A percentile compares a stretch with the other conserved stretches of the same genome.
Evolutionary conservation across 2,329 filamentous ascomycete species (phyloP).

Genomic region (Fusarium anguioides): DNA sequence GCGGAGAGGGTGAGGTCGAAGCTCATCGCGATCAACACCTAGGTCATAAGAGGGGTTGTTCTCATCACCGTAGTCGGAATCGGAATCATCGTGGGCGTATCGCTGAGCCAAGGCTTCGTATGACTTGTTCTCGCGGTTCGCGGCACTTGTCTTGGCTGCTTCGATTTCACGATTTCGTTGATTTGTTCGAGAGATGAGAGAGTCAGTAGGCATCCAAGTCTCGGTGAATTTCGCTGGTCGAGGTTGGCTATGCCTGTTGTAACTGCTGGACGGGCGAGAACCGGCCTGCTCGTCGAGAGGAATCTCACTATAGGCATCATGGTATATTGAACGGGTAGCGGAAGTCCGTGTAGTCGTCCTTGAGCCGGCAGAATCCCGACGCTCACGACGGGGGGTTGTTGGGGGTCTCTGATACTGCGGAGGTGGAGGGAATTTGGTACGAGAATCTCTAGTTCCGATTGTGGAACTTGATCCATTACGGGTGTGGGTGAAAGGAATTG

Average conservation of each 20-base stretch:
- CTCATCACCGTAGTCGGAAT: slow-evolving; percentile 55
- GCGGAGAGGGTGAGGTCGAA: slow-evolving; percentile 65
- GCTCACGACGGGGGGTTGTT: slow-evolving; percentile 56
- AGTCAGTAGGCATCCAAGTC: slow-evolving; percentile 66
- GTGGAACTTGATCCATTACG: slow-evolving; percentile 72
- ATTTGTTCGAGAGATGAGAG: slow-evolving; percentile 64
- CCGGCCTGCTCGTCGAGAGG: slow-evolving; percentile 56
- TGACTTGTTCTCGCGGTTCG: slow-evolving; percentile 49
- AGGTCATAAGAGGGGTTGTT: slow-evolving; percentile 47
- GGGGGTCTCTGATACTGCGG: slow-evolving; percentile 64
- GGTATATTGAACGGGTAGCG: slow-evolving; percentile 49
- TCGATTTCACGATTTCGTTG: slow-evolving; percentile 60
- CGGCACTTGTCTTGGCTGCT: slow-evolving; percentile 49
- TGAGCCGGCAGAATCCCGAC: slow-evolving; percentile 57
- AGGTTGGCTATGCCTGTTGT: slow-evolving; percentile 45
- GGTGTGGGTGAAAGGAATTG: slow-evolving; percentile 84
- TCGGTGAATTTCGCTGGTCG: slow-evolving; percentile 63
- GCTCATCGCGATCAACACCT: slow-evolving; percentile 43
- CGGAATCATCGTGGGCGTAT: slow-evolving; percentile 56
- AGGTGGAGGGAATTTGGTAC: slow-evolving; percentile 62
- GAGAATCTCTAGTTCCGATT: slow-evolving; percentile 64
- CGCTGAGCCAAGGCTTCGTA: slow-evolving; percentile 62
- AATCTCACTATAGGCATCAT: slow-evolving; percentile 63
- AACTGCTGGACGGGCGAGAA: slow-evolving; percentile 41
- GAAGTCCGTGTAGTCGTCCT: slow-evolving; percentile 62